Percentiles rank a stretch among this genome's conserved stretches.
Conservation (phyloP, 495 filamentous ascomycete genomes). For the Pseudomonodictys pantanalensis region DNA sequence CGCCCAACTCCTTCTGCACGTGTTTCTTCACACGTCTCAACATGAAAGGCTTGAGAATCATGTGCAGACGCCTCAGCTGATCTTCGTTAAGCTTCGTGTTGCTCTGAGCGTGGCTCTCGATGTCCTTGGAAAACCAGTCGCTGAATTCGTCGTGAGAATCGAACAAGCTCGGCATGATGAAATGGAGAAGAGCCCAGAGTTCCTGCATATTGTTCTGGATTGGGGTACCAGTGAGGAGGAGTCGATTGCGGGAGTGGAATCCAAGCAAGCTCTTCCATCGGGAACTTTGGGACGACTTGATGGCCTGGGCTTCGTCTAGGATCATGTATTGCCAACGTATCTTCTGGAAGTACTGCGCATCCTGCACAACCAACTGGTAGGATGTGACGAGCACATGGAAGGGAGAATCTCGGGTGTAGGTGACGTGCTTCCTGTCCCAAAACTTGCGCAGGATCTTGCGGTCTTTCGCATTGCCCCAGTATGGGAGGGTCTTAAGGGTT, state of each 20-base stretch:
- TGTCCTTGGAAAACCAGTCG: constrained; percentile 99
- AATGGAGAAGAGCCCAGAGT: constrained; percentile 94
- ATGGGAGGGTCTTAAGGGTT: constrained; percentile 87
- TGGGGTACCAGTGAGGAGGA: constrained; percentile 91
- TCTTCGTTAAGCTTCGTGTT: constrained; percentile 99
- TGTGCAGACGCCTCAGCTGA: constrained; percentile 91
- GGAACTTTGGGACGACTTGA: constrained; percentile 95
- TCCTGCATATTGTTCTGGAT: constrained; percentile 99
- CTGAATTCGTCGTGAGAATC: constrained; percentile 99
- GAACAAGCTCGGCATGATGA: constrained; percentile 98
- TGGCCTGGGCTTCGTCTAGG: constrained; percentile 95
- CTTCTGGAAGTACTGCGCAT: constrained; percentile 96
- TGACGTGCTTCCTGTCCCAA: constrained; percentile 97
- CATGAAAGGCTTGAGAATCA: constrained; percentile 99
- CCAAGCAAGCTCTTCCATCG: constrained; percentile 94
- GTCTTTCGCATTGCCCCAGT: constrained; percentile 94
- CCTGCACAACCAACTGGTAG: constrained; percentile 93
- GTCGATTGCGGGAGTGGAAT: constrained; percentile 92
- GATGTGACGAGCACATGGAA: constrained; percentile 97
- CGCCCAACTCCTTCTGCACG: constrained; percentile 95
- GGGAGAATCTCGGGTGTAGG: constrained; percentile 84
- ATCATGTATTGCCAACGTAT: constrained; percentile 99
- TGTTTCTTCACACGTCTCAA: constrained; percentile 98
- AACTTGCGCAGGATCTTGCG: constrained; percentile 96
- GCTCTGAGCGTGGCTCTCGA: constrained; percentile 96